Evolutionary conservation across 179 eudicot species (phyloP).

Genomic region (Spergularia azorica): DNA sequence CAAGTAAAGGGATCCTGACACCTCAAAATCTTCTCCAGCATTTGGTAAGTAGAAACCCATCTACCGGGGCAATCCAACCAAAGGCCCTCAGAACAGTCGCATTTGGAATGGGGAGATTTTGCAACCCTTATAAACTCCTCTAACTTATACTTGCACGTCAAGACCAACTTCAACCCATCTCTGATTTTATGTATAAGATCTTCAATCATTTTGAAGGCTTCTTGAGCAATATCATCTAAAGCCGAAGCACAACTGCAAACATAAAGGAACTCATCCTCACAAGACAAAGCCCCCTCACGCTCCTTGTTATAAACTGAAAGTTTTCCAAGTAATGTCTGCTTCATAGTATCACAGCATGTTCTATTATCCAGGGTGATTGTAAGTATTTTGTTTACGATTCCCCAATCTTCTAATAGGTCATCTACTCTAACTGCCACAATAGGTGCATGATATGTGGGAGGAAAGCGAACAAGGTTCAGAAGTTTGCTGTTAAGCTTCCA

Average conservation of each 20-base stretch:
- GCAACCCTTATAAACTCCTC: neutral
- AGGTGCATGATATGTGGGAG: neutral
- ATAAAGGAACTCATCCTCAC: neutral
- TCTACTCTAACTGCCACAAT: neutral
- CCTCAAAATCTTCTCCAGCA: neutral
- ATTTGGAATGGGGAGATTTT: neutral
- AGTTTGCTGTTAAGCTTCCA: conserved; percentile 7
- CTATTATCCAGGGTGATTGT: neutral
- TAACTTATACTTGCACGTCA: neutral
- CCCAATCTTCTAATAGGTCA: neutral
- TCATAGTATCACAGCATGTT: neutral
- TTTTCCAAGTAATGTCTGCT: no score
- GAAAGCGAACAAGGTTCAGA: neutral
- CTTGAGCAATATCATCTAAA: neutral
- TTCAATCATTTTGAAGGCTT: neutral
- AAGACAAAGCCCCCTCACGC: neutral
- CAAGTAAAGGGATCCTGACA: neutral
- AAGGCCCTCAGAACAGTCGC: neutral
- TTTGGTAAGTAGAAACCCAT: neutral
- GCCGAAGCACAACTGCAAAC: neutral
- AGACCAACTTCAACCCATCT: neutral
- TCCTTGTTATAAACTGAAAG: neutral
- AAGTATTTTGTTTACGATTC: neutral
- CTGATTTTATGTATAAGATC: neutral
- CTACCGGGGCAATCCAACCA: conserved; percentile 2